Base-by-base conservation (phyloP, 495 filamentous ascomycete genomes). In the Staphylotrichum longicolle region DNA sequence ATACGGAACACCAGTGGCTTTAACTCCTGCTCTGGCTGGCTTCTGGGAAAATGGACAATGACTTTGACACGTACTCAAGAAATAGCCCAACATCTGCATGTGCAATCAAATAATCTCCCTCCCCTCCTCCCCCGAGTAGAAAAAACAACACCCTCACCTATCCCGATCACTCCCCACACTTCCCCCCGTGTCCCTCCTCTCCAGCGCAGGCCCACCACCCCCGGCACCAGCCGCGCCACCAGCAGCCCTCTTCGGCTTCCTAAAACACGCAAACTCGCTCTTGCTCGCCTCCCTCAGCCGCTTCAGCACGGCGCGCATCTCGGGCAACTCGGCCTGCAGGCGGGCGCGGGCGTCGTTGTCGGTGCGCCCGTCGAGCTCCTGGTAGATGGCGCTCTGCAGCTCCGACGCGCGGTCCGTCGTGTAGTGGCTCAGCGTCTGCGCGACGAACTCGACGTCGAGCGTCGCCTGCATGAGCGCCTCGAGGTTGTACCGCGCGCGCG, bases 391-490 rank as follows among this genome's bases (percentile, higher is more conserved):
- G 64, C 88, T 88, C 76, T 97, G 93, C 45, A 87, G 78, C 63
- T 88, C 81, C 12, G 83, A 85, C 15, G 91, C 91, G 54, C 86
- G 81, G n/a, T 95, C 87, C 11, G 89, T 92, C 2, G 90, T 92
- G 69, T 91, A 98, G 58, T 89, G 86, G 58, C 82, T 88, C 56
- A 98, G 77, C 10, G 93, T 96, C 78, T 98, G 95, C 5, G 91
- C 90, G 41, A 97, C 86, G 74, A 98, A 98, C 74, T 98, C 94
- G 8, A 96, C 92, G 62, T 98, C 94, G 5, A 98, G 81, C 0
- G 95, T 98, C 3, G 95, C 95, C 74, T 98, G 95, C 88, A 97
- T 95, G 51, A 98, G 81, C 7, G 86, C 85, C n/a, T 86, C 77
- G 0, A 98, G 86, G 7, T 82, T 77, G 76, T 91, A 98, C 37